Base-by-base conservation (phyloP, 2,329 filamentous ascomycete genomes). In the Chaetomiaceae sp. region DNA sequence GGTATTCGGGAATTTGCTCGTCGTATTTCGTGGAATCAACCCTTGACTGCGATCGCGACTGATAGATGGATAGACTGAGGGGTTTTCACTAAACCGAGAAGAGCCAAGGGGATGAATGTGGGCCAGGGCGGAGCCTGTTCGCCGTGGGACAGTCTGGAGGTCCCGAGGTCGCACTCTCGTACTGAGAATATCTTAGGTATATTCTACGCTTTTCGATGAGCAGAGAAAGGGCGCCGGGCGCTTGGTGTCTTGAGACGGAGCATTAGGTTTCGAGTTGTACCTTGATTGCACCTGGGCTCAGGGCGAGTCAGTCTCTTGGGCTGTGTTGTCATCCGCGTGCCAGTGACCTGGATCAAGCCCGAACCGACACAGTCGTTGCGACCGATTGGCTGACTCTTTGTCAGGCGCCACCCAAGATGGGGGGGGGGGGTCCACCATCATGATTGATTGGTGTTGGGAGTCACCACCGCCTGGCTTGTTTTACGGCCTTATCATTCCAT, bases 41-140 rank as follows among this genome's bases (percentile, higher is more conserved):
- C n/a, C n/a, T 18, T 20, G 8, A 33, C 14, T 10, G 20, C 45
- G 48, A 52, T 44, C 47, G 47, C 18, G 40, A 45, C 27, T 11
- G 37, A 44, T 16, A 5, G 48, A 43, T 37, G n/a, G n/a, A n/a
- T n/a, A n/a, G 25, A 27, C 25, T 58, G 54, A 56, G 56, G 56
- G 56, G 54, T 58, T 58, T 58, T 56, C 51, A 55, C 53, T 51
- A 53, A 51, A 51, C 49, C 50, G 44, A 54, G 33, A 47, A 45
- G 42, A 37, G 50, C 53, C 44, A 54, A 44, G 51, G 23, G 14
- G 46, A 27, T 32, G 37, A 16, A 50, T 38, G 52, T 56, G 56
- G 56, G 46, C 41, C 47, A 38, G 36, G 30, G 56, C 43, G 56
- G n/a, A 16, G 20, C 11, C 32, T n/a, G 18, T 18, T 41, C 16